Conservation (phyloP, 306 rosid genomes). For the Sicyos edulis region DNA sequence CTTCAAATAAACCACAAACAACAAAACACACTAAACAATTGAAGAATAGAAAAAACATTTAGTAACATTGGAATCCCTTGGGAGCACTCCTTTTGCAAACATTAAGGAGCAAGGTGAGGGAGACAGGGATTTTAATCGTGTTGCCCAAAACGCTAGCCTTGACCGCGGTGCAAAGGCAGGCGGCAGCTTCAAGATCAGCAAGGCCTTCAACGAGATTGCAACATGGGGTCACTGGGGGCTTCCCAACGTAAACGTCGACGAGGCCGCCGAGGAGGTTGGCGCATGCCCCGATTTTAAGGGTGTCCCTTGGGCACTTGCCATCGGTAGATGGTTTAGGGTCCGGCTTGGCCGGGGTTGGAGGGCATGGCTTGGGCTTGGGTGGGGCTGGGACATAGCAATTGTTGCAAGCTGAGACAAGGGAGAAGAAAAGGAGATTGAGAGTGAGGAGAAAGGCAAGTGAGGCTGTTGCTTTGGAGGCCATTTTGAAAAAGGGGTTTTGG, state of each 20-base stretch:
- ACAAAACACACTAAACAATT: too few species aligned
- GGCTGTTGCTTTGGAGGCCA: slow-evolving; percentile 22
- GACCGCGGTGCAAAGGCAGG: slow-evolving; percentile 75
- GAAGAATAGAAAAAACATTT: not conserved
- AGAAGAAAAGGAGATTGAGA: slow-evolving; percentile 6
- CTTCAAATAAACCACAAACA: too few species aligned
- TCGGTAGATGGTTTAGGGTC: not conserved
- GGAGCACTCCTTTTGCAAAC: slow-evolving; percentile 45
- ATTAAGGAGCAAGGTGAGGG: slow-evolving; percentile 69
- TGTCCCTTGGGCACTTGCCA: slow-evolving; percentile 50
- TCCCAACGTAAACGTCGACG: slow-evolving; percentile 45
- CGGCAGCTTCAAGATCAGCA: slow-evolving; percentile 60
- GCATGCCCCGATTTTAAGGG: slow-evolving; percentile 57
- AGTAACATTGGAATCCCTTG: slow-evolving; percentile 38
- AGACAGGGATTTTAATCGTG: slow-evolving; percentile 51
- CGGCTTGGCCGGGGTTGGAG: not conserved
- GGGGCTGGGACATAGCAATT: slow-evolving; percentile 7
- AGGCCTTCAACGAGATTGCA: slow-evolving; percentile 64
- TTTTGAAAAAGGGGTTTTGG: not conserved
- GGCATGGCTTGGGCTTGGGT: slow-evolving; percentile 13
- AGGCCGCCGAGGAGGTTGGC: slow-evolving; percentile 51
- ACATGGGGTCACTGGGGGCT: slow-evolving; percentile 56
- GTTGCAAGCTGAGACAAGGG: slow-evolving; percentile 5
- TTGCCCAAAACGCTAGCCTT: slow-evolving; percentile 62
- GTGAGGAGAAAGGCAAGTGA: not conserved